phyloP scores from a whole-genome alignment of 305 asterid genomes.

The Fraxinus platypoda region DNA sequence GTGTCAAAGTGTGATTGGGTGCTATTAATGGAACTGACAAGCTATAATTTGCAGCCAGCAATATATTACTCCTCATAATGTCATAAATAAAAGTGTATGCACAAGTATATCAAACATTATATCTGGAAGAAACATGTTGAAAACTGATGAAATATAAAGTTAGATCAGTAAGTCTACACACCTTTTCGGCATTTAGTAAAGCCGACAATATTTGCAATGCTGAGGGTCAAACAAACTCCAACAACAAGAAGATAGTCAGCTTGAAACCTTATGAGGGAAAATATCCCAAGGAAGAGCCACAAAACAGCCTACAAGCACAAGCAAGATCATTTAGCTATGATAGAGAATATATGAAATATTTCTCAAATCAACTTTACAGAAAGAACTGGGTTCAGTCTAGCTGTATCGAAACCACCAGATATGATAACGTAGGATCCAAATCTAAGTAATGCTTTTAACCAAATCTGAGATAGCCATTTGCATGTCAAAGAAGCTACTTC shows the following conservation, averaged over 20 bases:
- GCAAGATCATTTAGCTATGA: not conserved
- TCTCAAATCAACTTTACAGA: not conserved
- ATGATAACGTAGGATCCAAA: not conserved
- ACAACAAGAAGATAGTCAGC: conserved; percentile 97
- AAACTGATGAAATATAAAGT: conserved; percentile 7
- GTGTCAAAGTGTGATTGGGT: not conserved
- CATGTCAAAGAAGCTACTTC: not conserved
- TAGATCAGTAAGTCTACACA: conserved; percentile 27
- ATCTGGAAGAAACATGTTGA: not conserved
- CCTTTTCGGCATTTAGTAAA: conserved; percentile 92
- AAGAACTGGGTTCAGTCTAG: not conserved
- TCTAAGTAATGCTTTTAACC: not conserved
- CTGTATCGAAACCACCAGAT: not conserved
- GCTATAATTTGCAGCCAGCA: not conserved
- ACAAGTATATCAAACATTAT: not conserved
- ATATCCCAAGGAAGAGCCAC: conserved; percentile 83
- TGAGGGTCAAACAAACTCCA: conserved; percentile 94
- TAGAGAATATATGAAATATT: not conserved
- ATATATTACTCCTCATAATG: not conserved
- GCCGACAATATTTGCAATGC: conserved; percentile 92
- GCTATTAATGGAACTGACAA: not conserved
- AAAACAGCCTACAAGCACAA: conserved; percentile 65
- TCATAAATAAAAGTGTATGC: not conserved
- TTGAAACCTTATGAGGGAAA: conserved; percentile 86
- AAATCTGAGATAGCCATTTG: not conserved